Base-by-base conservation (phyloP, 495 filamentous ascomycete genomes). In the Margaritispora aquatica region DNA sequence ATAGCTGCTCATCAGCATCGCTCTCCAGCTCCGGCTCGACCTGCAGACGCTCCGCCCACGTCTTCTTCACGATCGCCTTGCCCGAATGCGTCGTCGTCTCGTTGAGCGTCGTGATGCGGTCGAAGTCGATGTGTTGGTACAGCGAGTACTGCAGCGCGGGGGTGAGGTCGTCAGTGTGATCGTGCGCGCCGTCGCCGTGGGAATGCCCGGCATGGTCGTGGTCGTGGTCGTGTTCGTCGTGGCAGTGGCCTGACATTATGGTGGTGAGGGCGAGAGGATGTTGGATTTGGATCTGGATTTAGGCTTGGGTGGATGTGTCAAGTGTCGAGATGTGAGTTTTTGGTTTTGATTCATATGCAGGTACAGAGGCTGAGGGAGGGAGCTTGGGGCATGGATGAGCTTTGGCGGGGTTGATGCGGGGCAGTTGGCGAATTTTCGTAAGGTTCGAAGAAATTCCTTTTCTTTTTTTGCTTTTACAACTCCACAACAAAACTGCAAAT, bases 71-170 rank as follows among this genome's bases (percentile, higher is more conserved):
- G 52, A 97, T 81, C 1, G 80, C 84, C 55, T 77, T 79, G 31
- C 91, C 94, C 2, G 88, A 84, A 38, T 83, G 82, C 4, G 81
- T 72, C 7, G 70, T 70, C 0, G 81, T 73, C 73, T 97, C 95
- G 69, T 97, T 98, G 54, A 96, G 70, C 0, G 93, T 92, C n/a
- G 69, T 80, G 63, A 97, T 87, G 13, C 82, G 80, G 72, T 89
- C 86, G 70, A 97, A 97, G 57, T 92, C 80, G 65, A 98, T 93
- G 68, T 96, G 87, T 48, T 89, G 82, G 73, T 96, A 97, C 13
- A 98, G 80, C 29, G 90, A 86, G 58, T 83, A 87, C 72, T 97
- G 92, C 29, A 95, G 74, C 2, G 92, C 92, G 1, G 93, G 92
- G 4, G 88, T 89, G 65, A 95, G 82, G 71, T 98, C 95, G 73